Evolutionary conservation across 169 alveolate species (phyloP), one percentile per base, ranked within the genome.

Genomic region (Hepatocystis sp.): DNA sequence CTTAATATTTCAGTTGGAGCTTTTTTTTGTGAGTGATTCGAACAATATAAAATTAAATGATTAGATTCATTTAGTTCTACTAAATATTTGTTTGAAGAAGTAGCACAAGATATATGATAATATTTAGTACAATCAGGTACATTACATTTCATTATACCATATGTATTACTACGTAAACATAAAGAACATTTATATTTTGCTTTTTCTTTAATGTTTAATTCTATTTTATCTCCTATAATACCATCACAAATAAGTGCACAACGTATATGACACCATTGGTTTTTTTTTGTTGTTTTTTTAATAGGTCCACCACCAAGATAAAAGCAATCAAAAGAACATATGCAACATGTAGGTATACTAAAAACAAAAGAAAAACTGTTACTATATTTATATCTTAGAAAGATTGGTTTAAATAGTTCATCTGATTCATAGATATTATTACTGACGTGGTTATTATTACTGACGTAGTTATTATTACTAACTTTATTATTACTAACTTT

Each of bases 291-390:
- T 1, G 95, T 92, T 49, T 92, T 84, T 52, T 90, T 90, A 71
- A 90, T 90, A 1, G 95, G 95, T 0, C 95, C 95, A 0, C 95
- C 95, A 2, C 94, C 95, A 21, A 91, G 81, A 84, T 84, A 86
- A 66, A 76, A 90, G 4, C 94, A 91, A 66, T 88, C 94, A 58
- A 92, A 92, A 34, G 92, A 94, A 42, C 95, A 92, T 49, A 92
- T 85, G 13, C 91, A 66, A 42, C 95, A 92, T 11, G 90, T 81
- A 19, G 95, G 95, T 4, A 92, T 64, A 58, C 55, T 65, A 84
- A 66, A 56, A 55, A 66, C 40, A 23, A 66, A 65, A 2, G 84
- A 65, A 27, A 55, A 66, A 39, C 63, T 65, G 36, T 32, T 52
- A 19, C 36, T 65, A 47, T 52, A 44, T 28, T 65, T 66, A 40